A percentile compares a stretch with the other conserved stretches of the same genome.
phyloP scores from a whole-genome alignment of 768 basidiomycete species.

The Boletus insuetus region DNA sequence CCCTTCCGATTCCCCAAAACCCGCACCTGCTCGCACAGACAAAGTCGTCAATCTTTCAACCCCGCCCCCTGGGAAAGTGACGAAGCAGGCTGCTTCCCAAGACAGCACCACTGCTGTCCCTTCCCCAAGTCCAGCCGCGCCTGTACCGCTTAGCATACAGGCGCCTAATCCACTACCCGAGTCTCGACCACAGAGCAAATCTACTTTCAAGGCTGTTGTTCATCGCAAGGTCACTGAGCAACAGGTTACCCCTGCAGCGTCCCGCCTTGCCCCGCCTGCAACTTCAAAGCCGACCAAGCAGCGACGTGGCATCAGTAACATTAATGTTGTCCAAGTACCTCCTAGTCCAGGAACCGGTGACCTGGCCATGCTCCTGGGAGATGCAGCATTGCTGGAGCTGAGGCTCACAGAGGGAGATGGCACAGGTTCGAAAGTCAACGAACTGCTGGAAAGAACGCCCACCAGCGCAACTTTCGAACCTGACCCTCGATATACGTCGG shows the following conservation, averaged over 20 bases:
- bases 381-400: slow-evolving; percentile 57
- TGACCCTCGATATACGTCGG: slow-evolving; percentile 20
- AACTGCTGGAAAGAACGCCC: slow-evolving; percentile 18
- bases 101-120: neutral
- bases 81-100: neutral
- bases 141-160: slow-evolving; percentile 1
- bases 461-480: slow-evolving; percentile 24
- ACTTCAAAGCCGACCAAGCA: slow-evolving; percentile 30
- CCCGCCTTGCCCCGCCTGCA: slow-evolving; percentile 16
- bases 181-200: slow-evolving; percentile 11
- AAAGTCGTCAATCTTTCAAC: neutral
- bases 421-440: slow-evolving; percentile 6
- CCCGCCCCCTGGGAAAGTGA: neutral
- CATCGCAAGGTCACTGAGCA: slow-evolving; percentile 51
- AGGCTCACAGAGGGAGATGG: slow-evolving; percentile 47
- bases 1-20: neutral
- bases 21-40: neutral
- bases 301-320: slow-evolving; percentile 23
- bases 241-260: slow-evolving; percentile 14
- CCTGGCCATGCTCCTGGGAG: slow-evolving; percentile 51
- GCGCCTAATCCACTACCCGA: slow-evolving; percentile 7
- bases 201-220: slow-evolving; percentile 54
- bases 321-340: slow-evolving; percentile 32
- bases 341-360: slow-evolving; percentile 52
- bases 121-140: slow-evolving; percentile 1